Percentiles rank a stretch among this genome's conserved stretches.
Evolutionary conservation across 768 basidiomycete species (phyloP).

Genomic region (Tylopilus intermedius): DNA sequence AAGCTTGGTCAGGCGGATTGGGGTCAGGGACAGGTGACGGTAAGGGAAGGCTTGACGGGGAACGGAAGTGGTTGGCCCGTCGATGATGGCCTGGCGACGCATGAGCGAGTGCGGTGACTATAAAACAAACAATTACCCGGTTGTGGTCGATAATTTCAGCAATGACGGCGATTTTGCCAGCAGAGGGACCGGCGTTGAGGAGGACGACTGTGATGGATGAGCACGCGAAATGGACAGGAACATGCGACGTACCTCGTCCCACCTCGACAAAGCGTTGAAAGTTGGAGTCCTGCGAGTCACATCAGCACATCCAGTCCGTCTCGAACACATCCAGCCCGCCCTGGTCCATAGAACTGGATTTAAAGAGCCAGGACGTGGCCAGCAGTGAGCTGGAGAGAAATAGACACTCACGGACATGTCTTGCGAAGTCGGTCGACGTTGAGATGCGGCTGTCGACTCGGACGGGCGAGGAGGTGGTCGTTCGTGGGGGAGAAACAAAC

Average conservation of each 20-base stretch:
- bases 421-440: conserved; percentile 1
- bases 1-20: conserved; percentile 73
- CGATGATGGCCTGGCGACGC: conserved; percentile 76
- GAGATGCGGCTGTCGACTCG: background rate
- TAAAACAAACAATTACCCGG: conserved; percentile 49
- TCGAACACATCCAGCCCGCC: conserved; percentile 12
- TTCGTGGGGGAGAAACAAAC: conserved; percentile 4
- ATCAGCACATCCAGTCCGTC: conserved; percentile 16
- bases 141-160: conserved; percentile 99
- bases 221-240: background rate
- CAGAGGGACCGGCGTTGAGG: conserved; percentile 79
- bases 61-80: conserved; percentile 87
- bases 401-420: conserved; percentile 22
- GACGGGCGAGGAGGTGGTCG: background rate
- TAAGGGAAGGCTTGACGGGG: conserved; percentile 90
- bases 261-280: conserved; percentile 99
- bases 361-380: background rate
- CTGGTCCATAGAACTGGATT: background rate
- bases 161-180: conserved; percentile 91
- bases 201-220: conserved; percentile 62
- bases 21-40: conserved; percentile 89
- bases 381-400: too few relatives aligned
- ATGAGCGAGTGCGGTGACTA: background rate
- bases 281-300: conserved; percentile 58
- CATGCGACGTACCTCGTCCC: conserved; percentile 64